Base-by-base conservation (phyloP, 164 flowering plant genomes). In the Echeveria elegans region DNA sequence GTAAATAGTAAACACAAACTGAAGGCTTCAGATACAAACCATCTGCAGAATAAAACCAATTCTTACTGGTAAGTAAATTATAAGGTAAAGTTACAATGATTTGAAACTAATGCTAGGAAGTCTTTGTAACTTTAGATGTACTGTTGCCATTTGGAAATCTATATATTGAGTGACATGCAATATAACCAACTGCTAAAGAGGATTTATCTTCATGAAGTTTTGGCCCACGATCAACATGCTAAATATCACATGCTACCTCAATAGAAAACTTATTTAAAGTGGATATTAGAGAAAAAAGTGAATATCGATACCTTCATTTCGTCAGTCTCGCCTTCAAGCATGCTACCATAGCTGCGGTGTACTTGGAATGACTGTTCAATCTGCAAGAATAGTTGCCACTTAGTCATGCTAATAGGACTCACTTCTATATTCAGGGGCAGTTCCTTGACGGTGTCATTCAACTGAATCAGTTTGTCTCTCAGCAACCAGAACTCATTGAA, bases 401-500 rank as follows among this genome's bases (percentile, higher is more conserved):
- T 90, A 41, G 90, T 92, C 95, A 86, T 86, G 85, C 97, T 90
- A 72, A 94, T 88, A 67, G 90, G 99, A 66, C 80, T 83, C 69
- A 94, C 87, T 75, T 91, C 99, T 69, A 94, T 77, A 78, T 94
- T 79, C 58, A 94, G 85, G 2, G 89, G 79, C 71, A 91, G 66
- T 72, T 84, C 89, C 1, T 72, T 76, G 74, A 89, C 89, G 1
- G 97, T 76, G 60, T 85, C 96, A 70, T 94, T 94, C 31, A 94
- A 59, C 18, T 74, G 71, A 69, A 86, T 85, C 77, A 86, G 72
- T 76, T 94, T 94, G 72, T 89, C 90, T 73, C 86, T 81, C 59
- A 94, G 96, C 53, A 94, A 72, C 98, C 98, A 94, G 80, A 94
- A 94, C 77, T 94, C 98, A 75, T 91, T 94, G 89, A 91, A 91